phyloP scores from a whole-genome alignment of 192 early-diverging fungal genomes.

The Podila minutissima region DNA sequence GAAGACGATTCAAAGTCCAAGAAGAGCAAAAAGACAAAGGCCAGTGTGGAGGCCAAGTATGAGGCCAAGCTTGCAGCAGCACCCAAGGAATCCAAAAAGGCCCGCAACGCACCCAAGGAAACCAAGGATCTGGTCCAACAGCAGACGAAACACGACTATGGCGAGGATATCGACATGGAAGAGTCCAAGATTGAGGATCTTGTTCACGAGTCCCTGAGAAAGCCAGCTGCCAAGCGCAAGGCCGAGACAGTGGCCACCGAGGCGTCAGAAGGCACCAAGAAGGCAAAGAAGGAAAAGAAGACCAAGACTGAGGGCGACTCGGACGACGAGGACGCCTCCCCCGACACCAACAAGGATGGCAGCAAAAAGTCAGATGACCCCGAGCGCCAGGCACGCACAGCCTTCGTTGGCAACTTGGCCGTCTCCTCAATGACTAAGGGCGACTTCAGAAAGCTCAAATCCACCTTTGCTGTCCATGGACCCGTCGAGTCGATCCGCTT shows the following conservation, averaged over 20 bases:
- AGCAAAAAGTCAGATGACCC: slow-evolving; percentile 59
- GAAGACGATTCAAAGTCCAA: neutral
- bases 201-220: slow-evolving; percentile 39
- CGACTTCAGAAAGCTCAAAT: slow-evolving; percentile 73
- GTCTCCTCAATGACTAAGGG: slow-evolving; percentile 63
- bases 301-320: slow-evolving; percentile 35
- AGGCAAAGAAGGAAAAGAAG: slow-evolving; percentile 35
- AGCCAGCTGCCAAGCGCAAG: slow-evolving; percentile 30
- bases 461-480: slow-evolving; percentile 73
- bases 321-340: slow-evolving; percentile 50
- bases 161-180: slow-evolving; percentile 39
- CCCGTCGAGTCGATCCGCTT: slow-evolving; percentile 88
- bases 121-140: slow-evolving; percentile 33
- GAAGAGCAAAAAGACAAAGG: slow-evolving; percentile 23
- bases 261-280: slow-evolving; percentile 9
- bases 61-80: slow-evolving; percentile 32
- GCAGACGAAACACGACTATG: slow-evolving; percentile 42
- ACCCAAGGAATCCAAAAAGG: slow-evolving; percentile 27
- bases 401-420: slow-evolving; percentile 95
- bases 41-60: slow-evolving; percentile 39
- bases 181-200: slow-evolving; percentile 46
- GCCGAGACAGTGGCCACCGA: neutral
- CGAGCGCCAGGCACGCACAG: slow-evolving; percentile 75
- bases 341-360: slow-evolving; percentile 51
- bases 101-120: slow-evolving; percentile 36